Percentiles rank a stretch among this genome's conserved stretches.
phyloP scores from a whole-genome alignment of 768 basidiomycete genomes.

The Leccinum longicurvipes region DNA sequence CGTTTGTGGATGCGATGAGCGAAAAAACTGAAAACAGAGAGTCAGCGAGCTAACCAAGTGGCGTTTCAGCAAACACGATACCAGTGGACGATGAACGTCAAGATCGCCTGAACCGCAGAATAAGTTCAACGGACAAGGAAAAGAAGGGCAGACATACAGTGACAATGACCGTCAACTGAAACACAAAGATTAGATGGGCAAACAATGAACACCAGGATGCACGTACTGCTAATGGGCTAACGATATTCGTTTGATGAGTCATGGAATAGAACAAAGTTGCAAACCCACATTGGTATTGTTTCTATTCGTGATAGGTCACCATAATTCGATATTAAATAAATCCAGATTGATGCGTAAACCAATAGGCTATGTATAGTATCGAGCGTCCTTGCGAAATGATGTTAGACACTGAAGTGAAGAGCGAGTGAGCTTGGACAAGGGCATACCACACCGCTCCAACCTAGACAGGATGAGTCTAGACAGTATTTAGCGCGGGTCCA shows the following conservation, averaged over 20 bases:
- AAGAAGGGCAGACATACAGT: constrained; percentile 26
- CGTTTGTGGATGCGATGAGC: constrained; percentile 42
- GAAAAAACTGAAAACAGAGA: constrained; percentile 30
- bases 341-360: constrained; percentile 40
- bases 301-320: constrained; percentile 39
- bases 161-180: constrained; percentile 26
- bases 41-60: background rate
- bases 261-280: background rate
- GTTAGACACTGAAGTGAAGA: background rate
- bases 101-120: constrained; percentile 37
- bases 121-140: background rate
- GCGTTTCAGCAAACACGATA: constrained; percentile 16
- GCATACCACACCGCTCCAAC: constrained; percentile 28
- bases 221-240: constrained; percentile 29
- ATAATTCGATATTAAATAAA: constrained; percentile 42
- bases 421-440: background rate
- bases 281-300: constrained; percentile 42
- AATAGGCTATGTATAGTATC: constrained; percentile 41
- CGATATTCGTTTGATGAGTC: background rate
- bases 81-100: constrained; percentile 53
- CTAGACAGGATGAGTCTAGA: constrained; percentile 6
- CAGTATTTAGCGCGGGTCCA: background rate
- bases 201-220: background rate
- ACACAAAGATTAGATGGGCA: background rate
- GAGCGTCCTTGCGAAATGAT: constrained; percentile 20